Evolutionary conservation across 345 rosid species (phyloP), one percentile per base, ranked within the genome.

Genomic region (Pelargonium nanum): DNA sequence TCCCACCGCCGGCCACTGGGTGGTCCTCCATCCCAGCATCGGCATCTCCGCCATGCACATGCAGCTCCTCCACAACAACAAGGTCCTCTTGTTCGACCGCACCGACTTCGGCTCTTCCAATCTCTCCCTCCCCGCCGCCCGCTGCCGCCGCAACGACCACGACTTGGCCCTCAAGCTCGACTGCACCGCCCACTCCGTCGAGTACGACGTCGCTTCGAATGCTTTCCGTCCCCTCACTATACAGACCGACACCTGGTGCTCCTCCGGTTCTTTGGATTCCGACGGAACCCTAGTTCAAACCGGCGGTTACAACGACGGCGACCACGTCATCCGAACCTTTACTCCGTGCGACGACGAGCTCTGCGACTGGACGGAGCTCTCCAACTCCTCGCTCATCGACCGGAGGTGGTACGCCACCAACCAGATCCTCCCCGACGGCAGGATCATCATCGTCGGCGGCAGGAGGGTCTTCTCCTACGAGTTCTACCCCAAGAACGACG

Each of bases 21-120:
- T 66, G 22, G 64, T 79, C 12, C 74, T 84, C 30, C 74, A 67
- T 50, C 63, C 75, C 50, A 87, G 81, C 82, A 70, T 84, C 51
- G 97, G 97, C 68, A 57, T 87, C 68, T 90, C 97, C 21, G 88
- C 95, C 63, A 85, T 90, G 97, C 95, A 90, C 83, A 84, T 85
- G 82, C 95, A 90, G 57, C 68, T 87, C 24, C 88, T 90, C 63
- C 77, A 70, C 20, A 77, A 83, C 72, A 72, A 75, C 74, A 81
- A 69, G 68, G 85, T 87, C 44, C 64, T 90, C 68, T 75, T 90
- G 67, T 90, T 90, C 53, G 97, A 90, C 69, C 91, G 97, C 30
- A 87, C 91, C 21, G 89, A 87, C 60, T 71, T 75, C 57, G 97
- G 97, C 62, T 74, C 55, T 22, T 87, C 95, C 24, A 90, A 90